These are phyloP conservation scores for Pichia deserticola DNA, from an alignment of 805 yeast genomes.

Conservation along the genomic window DNA sequence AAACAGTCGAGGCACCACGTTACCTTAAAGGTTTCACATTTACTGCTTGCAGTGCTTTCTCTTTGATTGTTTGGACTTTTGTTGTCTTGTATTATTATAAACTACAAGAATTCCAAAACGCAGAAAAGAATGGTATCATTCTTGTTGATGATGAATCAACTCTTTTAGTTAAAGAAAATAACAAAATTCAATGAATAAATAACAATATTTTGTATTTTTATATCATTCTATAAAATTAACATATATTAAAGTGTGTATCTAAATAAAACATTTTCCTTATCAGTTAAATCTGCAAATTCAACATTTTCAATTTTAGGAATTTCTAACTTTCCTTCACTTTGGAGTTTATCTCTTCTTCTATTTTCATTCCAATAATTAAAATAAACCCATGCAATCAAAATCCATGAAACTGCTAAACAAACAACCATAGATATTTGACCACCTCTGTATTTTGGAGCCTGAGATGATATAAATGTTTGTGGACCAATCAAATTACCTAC, in stretches of 20 bases:
- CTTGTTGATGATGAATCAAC: not conserved
- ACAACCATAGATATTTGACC: slow-evolving; percentile 42
- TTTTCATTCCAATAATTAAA: slow-evolving; percentile 14
- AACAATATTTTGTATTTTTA: too few relatives aligned
- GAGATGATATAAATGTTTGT: slow-evolving; percentile 49
- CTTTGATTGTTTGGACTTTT: not conserved
- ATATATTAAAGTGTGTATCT: slow-evolving; percentile 8
- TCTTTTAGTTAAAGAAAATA: too few relatives aligned
- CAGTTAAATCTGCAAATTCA: slow-evolving; percentile 18
- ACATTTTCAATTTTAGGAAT: slow-evolving; percentile 9
- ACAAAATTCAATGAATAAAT: too few relatives aligned
- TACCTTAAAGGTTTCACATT: slow-evolving; percentile 48
- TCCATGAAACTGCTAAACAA: slow-evolving; percentile 18
- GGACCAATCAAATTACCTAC: slow-evolving; percentile 69
- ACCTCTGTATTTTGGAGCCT: slow-evolving; percentile 52
- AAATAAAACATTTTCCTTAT: slow-evolving; percentile 15
- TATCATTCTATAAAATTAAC: too few relatives aligned
- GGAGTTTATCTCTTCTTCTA: slow-evolving; percentile 10
- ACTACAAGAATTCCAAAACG: not conserved
- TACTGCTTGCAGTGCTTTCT: slow-evolving; percentile 27
- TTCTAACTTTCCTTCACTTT: slow-evolving; percentile 7
- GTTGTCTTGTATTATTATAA: not conserved
- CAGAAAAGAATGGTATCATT: not conserved
- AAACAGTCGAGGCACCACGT: slow-evolving; percentile 52
- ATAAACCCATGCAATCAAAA: slow-evolving; percentile 12